Conservation (phyloP, 148 eudicot species). For the Vaccinium darrowii region DNA sequence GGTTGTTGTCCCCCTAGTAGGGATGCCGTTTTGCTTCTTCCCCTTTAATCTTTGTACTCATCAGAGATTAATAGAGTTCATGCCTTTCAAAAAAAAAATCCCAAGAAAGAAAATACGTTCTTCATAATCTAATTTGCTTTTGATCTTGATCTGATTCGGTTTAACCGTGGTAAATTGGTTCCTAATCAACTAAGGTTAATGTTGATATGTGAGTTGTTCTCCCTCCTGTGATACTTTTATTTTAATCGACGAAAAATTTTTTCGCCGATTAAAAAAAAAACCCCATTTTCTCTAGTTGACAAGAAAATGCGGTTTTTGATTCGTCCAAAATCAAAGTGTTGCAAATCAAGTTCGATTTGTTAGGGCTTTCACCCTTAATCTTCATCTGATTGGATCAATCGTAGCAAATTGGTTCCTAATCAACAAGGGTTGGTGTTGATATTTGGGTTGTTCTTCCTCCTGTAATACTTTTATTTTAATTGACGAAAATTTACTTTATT, state of each 20-base stretch:
- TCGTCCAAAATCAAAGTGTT: not conserved
- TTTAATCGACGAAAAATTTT: not conserved
- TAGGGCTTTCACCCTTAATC: not conserved
- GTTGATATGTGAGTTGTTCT: not conserved
- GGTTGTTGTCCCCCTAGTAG: too few relatives aligned
- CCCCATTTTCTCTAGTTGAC: not conserved
- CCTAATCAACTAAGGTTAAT: not conserved
- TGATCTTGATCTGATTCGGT: not conserved
- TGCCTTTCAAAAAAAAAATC: not conserved
- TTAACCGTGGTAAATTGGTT: too few relatives aligned
- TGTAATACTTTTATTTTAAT: not conserved
- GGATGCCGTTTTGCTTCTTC: too few relatives aligned
- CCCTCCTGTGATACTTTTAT: not conserved
- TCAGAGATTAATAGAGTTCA: too few relatives aligned
- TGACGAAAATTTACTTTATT: not conserved
- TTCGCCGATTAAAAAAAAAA: not conserved
- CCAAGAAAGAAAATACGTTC: not conserved
- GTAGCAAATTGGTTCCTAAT: too few relatives aligned
- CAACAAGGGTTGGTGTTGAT: not conserved
- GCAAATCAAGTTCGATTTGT: not conserved
- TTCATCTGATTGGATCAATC: too few relatives aligned
- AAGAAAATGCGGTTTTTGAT: not conserved
- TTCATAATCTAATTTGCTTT: not conserved
- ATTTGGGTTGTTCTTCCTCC: not conserved
- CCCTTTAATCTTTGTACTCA: too few relatives aligned